Percentiles rank a stretch among this genome's conserved stretches.
These are phyloP conservation scores for Paramecium pentaurelia DNA, from an alignment of 73 alveolate genomes.

Conservation along the genomic window DNA sequence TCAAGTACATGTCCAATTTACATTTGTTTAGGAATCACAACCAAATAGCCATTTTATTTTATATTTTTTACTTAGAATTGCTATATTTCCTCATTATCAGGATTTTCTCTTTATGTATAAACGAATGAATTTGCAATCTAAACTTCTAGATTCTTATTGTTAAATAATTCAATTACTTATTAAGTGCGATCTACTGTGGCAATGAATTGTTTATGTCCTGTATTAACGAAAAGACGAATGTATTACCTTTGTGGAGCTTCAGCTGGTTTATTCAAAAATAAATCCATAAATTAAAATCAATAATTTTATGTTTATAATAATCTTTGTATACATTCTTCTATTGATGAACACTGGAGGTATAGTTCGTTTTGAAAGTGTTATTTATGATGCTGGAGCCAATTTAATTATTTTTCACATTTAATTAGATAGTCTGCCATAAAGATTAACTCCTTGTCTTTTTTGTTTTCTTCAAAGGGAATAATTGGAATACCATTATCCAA, in stretches of 20 bases:
- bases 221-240: background rate
- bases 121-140: background rate
- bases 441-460: constrained; percentile 59
- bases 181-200: background rate
- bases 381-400: background rate
- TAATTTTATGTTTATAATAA: background rate
- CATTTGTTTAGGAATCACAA: background rate
- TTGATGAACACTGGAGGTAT: background rate
- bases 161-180: background rate
- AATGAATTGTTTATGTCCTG: background rate
- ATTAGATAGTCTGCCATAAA: background rate
- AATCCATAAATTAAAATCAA: constrained; percentile 8
- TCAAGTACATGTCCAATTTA: constrained; percentile 8
- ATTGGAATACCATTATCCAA: constrained; percentile 74
- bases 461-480: constrained; percentile 69
- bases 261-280: background rate
- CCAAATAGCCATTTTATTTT: background rate
- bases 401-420: background rate
- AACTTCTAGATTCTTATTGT: background rate
- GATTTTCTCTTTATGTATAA: background rate
- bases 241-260: background rate
- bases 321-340: background rate
- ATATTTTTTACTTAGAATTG: background rate
- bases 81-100: background rate
- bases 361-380: background rate